These are phyloP conservation scores for Phellinidium pouzarii DNA, from an alignment of 1,284 basidiomycete genomes.

Conservation along the genomic window DNA sequence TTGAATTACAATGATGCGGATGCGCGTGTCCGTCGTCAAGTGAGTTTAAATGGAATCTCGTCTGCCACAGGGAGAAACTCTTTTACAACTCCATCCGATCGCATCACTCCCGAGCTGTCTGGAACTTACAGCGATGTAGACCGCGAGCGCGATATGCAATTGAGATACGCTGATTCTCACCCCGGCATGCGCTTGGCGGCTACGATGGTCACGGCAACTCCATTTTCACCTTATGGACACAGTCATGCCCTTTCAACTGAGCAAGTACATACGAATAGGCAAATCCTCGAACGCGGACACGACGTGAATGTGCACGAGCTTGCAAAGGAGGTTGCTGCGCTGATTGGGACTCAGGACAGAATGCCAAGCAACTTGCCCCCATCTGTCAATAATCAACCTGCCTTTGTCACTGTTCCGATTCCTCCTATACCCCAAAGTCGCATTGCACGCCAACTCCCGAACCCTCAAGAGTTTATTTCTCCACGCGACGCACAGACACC, in stretches of 20 bases:
- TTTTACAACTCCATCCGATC: neutral
- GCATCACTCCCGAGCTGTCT: neutral
- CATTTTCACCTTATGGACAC: neutral
- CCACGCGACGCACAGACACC: neutral
- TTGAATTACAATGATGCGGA: neutral
- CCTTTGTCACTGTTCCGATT: neutral
- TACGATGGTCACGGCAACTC: neutral
- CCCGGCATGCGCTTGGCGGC: neutral
- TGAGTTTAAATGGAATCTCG: neutral
- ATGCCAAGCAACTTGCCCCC: neutral
- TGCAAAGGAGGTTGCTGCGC: conserved; percentile 16
- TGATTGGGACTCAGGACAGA: neutral
- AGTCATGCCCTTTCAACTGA: neutral
- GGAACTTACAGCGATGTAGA: neutral
- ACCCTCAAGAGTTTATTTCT: neutral
- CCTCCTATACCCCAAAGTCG: neutral
- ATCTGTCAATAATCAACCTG: neutral
- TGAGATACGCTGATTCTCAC: neutral
- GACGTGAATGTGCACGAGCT: conserved; percentile 11
- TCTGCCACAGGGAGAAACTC: neutral
- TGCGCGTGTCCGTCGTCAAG: neutral
- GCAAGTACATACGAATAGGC: neutral
- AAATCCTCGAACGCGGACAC: neutral
- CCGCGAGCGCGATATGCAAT: neutral
- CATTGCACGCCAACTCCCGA: neutral